Evolutionary conservation across 805 yeast genomes (phyloP), one percentile per base, ranked within the genome.

Genomic region (Lipomyces orientalis): DNA sequence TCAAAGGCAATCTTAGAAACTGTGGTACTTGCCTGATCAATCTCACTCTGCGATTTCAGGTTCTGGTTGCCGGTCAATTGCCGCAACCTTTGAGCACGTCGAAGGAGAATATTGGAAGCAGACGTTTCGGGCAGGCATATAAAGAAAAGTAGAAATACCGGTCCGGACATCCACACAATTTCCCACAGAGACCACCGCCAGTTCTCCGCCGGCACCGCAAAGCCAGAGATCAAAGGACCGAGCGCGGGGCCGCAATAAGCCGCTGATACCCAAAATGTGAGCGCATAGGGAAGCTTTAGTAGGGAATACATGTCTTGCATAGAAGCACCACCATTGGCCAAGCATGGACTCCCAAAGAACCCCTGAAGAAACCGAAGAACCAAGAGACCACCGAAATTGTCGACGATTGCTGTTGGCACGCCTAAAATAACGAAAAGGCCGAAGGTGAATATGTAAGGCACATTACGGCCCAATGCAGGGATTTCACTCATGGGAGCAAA

Each of bases 401-500:
- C 70, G 1, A 80, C 80, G 55, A 84, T 77, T 2, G 89, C 88
- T 35, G 84, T 79, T 33, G 88, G 88, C 49, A 87, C 81, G 72
- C 87, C 89, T 49, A 87, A 76, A 25, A 86, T 77, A 61, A 80
- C 75, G 68, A 84, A 87, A 1, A 85, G 59, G 64, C 82, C 78
- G 29, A 86, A 74, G 0, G 88, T 81, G 25, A 77, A 57, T 49
- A 82, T 77, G 73, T 87, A 87, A 56, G 86, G 79, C 58, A 79
- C 77, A 61, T 83, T 84, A 71, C 90, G 79, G n/a, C 90, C 90
- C 60, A 85, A 73, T 2, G 76, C 74, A 1, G 87, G 84, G 58
- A 84, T 80, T 74, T 87, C 90, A 16, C 88, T 83, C 68, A 87
- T 70, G 2, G 90, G 90, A 0, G 88, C 83, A 62, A 86, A 84